Conservation (phyloP, 192 early-diverging fungal genomes). For the Globomyces pollinis-pini region DNA sequence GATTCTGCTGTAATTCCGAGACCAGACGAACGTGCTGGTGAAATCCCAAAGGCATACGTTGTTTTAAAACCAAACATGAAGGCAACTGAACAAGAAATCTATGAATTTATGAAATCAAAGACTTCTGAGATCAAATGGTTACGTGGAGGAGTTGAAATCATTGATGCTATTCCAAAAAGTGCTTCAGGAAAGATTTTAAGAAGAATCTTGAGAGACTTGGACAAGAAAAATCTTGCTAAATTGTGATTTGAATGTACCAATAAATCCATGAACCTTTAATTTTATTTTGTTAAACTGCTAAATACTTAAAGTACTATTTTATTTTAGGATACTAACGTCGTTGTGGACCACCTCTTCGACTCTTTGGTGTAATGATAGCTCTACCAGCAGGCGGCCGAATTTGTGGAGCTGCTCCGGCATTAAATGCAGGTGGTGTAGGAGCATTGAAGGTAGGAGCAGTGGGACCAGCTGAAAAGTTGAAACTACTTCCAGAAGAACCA, state of each 20-base stretch:
- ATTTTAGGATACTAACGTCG: too few species aligned
- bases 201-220: conserved; percentile 48
- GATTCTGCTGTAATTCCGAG: conserved; percentile 30
- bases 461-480: too few species aligned
- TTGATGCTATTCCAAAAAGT: conserved; percentile 67
- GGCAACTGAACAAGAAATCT: conserved; percentile 37
- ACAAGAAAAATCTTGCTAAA: conserved; percentile 4
- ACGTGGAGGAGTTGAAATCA: conserved; percentile 66
- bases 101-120: conserved; percentile 49
- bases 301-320: too few species aligned
- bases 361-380: too few species aligned
- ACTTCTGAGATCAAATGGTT: conserved; percentile 70
- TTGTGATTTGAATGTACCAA: not conserved
- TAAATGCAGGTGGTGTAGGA: too few species aligned
- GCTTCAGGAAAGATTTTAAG: conserved; percentile 81
- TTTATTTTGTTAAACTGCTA: too few species aligned
- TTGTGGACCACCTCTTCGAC: too few species aligned
- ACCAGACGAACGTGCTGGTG: conserved; percentile 36
- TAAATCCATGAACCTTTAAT: too few species aligned
- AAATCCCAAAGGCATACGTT: conserved; percentile 73
- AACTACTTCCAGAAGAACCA: too few species aligned
- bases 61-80: conserved; percentile 44
- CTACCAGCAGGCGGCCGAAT: too few species aligned
- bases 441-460: too few species aligned
- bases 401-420: too few species aligned